Evolutionary conservation across 192 early-diverging fungal genomes (phyloP).

Genomic region (Linnemannia schmuckeri): DNA sequence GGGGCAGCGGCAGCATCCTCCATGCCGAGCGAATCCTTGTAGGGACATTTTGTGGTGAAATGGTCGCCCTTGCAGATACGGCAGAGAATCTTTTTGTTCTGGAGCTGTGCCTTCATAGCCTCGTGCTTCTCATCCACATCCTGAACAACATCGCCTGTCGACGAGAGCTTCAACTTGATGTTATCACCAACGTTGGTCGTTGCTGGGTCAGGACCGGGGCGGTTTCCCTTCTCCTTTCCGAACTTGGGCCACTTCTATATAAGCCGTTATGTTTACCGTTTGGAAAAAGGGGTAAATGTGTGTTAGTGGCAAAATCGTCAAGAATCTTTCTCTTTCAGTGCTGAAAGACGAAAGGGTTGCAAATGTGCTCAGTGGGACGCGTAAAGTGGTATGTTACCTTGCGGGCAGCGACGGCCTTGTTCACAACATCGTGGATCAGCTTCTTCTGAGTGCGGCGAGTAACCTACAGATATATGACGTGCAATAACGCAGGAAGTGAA

Average conservation of each 20-base stretch:
- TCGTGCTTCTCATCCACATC: conserved; percentile 76
- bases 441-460: conserved; percentile 86
- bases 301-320: not conserved
- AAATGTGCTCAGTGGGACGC: too few relatives aligned
- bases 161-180: conserved; percentile 87
- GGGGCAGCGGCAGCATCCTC: conserved; percentile 74
- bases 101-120: conserved; percentile 68
- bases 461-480: conserved; percentile 58
- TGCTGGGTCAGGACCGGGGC: conserved; percentile 87
- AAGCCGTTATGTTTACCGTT: not conserved
- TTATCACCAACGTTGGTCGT: conserved; percentile 92
- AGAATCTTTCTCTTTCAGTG: not conserved
- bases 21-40: conserved; percentile 93
- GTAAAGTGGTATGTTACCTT: conserved; percentile 64
- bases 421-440: conserved; percentile 83
- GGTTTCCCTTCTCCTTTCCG: conserved; percentile 84
- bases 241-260: conserved; percentile 90
- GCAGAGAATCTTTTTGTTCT: conserved; percentile 90
- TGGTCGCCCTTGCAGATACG: conserved; percentile 97
- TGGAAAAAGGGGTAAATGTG: not conserved
- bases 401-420: conserved; percentile 90
- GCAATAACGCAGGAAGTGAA: not conserved
- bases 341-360: too few relatives aligned
- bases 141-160: conserved; percentile 70
- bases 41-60: conserved; percentile 97